Conservation (phyloP, 441 rosid genomes). For the Mallotus japonicus region DNA sequence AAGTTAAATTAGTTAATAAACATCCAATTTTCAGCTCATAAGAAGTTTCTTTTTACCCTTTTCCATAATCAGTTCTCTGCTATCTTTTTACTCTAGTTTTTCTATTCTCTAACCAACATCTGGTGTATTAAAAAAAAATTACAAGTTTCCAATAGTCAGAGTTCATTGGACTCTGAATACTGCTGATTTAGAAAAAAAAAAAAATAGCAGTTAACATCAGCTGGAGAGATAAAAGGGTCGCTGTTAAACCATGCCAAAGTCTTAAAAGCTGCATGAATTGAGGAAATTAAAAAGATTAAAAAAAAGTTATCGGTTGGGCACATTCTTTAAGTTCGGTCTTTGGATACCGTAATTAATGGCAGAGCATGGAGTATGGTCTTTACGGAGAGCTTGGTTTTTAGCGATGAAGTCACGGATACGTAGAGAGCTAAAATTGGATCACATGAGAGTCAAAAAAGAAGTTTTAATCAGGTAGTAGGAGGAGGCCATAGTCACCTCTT, state of each 20-base stretch:
- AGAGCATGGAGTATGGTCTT: slow-evolving; percentile 11
- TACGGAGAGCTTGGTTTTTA: slow-evolving; percentile 27
- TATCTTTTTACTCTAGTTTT: too few relatives aligned
- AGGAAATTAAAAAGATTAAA: slow-evolving; percentile 1
- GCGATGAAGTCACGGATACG: slow-evolving; percentile 38
- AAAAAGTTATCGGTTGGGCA: background rate
- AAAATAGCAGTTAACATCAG: background rate
- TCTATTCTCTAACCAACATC: too few relatives aligned
- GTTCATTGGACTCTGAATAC: too few relatives aligned
- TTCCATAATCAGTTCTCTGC: too few relatives aligned
- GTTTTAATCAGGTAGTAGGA: background rate
- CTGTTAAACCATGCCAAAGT: slow-evolving; percentile 12
- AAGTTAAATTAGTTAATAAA: too few relatives aligned
- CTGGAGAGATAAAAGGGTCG: background rate
- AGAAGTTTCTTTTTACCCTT: too few relatives aligned
- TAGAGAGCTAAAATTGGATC: slow-evolving; percentile 11
- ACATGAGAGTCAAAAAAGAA: slow-evolving; percentile 22
- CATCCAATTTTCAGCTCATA: too few relatives aligned
- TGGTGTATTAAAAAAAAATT: background rate
- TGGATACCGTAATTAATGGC: slow-evolving; percentile 41
- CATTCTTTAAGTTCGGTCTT: slow-evolving; percentile 21
- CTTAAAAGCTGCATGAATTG: slow-evolving; percentile 22
- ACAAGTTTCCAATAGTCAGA: too few relatives aligned
- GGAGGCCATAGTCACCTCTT: background rate
- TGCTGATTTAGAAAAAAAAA: too few relatives aligned